Base-by-base conservation (phyloP, 2,329 filamentous ascomycete genomes). In the Pyricularia sp. region DNA sequence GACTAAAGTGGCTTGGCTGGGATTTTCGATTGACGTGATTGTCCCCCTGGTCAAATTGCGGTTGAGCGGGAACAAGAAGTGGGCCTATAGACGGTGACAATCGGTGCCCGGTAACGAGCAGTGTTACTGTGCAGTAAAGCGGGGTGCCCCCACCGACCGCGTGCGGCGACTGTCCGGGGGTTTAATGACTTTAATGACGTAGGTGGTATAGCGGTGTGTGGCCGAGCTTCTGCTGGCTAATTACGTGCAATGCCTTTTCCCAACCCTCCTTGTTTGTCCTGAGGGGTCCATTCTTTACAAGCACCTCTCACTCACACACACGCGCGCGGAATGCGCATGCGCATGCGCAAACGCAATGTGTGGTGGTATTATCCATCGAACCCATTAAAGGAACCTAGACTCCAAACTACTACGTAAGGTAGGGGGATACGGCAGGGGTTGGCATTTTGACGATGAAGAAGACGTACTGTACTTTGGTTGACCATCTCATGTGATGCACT, bases 181-280 rank as follows among this genome's bases (percentile, higher is more conserved):
- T 61, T 61, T 26, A 61, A 61, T 61, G 58, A 23, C 9, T 26
- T 61, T 66, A 31, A 69, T 69, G 68, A 69, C 68, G 68, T 69
- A 66, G 63, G 28, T 69, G 63, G 42, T 69, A 20, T 50, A 64
- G 68, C 66, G 28, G 50, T 31, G n/a, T 31, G n/a, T 26, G 23
- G 66, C 50, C 28, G 66, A 55, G 23, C 66, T 28, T 14, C 26
- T 25, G n/a, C 23, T 59, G 55, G 55, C 55, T 59, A n/a, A 7
- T 23, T 6, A 6, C 3, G 9, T 10, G 10, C 23, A 23, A 23
- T 61, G 23, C 12, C 58, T 11, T 25, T n/a, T 14, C 33, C 33
- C 33, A 36, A 36, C 33, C 25, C 58, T 61, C 23, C 58, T 12
- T 2, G 9, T 10, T 26, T 61, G n/a, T 25, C 17, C 58, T 61